phyloP scores from a whole-genome alignment of 2,329 filamentous ascomycete species.

The Fusarium burgessii region DNA sequence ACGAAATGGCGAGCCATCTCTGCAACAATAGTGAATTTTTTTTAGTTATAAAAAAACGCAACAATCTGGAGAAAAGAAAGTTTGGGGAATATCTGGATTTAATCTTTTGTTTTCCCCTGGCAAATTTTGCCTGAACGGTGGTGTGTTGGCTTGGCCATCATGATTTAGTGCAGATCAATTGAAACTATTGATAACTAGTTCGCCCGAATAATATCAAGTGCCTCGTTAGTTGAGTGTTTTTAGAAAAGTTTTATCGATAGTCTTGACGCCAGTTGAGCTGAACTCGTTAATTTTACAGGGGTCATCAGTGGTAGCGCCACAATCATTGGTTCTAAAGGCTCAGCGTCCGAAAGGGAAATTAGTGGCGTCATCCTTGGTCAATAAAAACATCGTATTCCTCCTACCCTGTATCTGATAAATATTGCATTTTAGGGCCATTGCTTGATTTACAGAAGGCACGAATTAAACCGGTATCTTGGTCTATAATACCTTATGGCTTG shows the following conservation, averaged over 20 bases:
- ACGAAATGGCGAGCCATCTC: slow-evolving; percentile 28
- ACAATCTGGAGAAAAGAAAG: not conserved
- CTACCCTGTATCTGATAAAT: not conserved
- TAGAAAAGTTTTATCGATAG: not conserved
- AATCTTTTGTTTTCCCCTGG: not conserved
- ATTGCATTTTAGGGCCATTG: not conserved
- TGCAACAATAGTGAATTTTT: not conserved
- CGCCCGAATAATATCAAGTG: not conserved
- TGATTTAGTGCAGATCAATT: not conserved
- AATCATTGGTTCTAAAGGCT: not conserved
- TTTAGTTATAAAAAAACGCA: not conserved
- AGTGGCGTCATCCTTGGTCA: not conserved
- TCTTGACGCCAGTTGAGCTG: not conserved
- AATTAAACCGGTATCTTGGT: fast-evolving
- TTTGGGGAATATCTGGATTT: not conserved
- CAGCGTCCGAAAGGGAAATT: not conserved
- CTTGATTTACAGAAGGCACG: fast-evolving
- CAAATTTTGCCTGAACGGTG: not conserved
- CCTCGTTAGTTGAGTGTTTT: not conserved
- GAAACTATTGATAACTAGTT: slow-evolving; percentile 6
- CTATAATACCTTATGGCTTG: too few relatives aligned
- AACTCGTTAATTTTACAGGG: not conserved
- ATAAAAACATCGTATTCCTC: too few relatives aligned
- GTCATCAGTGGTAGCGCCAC: not conserved
- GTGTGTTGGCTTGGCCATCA: not conserved